These are phyloP conservation scores for Spencermartinsiella europaea DNA, from an alignment of 805 yeast genomes.

Conservation along the genomic window DNA sequence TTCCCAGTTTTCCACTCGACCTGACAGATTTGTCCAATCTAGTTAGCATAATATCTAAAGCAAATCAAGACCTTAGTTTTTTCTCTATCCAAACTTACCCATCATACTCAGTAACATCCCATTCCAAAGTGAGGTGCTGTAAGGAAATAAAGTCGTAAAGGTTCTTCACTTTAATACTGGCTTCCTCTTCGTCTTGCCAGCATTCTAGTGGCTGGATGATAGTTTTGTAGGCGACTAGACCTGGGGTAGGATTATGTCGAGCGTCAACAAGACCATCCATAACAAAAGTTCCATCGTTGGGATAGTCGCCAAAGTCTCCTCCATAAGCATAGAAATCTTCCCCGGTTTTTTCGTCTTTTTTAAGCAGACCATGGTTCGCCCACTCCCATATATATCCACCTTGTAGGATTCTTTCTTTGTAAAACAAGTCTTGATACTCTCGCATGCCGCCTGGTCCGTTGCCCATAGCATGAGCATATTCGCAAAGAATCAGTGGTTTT, in stretches of 20 bases:
- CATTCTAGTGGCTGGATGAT: constrained; percentile 16
- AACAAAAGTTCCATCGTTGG: constrained; percentile 33
- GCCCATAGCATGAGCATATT: constrained; percentile 39
- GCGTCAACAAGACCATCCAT: constrained; percentile 34
- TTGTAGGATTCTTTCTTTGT: constrained; percentile 29
- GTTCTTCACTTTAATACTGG: constrained; percentile 9
- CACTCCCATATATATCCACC: constrained; percentile 41
- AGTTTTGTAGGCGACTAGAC: constrained; percentile 29
- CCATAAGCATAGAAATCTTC: constrained; percentile 30
- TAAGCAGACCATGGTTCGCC: constrained; percentile 35
- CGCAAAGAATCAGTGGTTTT: constrained; percentile 35
- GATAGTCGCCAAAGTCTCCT: constrained; percentile 36
- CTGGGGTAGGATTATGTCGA: constrained; percentile 33
- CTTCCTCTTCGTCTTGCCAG: constrained; percentile 16
- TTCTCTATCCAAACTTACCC: neutral
- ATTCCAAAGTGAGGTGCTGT: constrained; percentile 4
- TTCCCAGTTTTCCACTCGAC: constrained; percentile 1
- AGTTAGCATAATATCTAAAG: neutral
- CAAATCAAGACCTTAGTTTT: neutral
- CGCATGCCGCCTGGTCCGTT: constrained; percentile 35
- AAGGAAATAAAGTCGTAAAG: constrained; percentile 10
- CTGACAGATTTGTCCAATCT: neutral
- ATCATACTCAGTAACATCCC: neutral
- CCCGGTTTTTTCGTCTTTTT: constrained; percentile 8
- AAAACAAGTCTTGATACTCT: constrained; percentile 34